Percentiles rank a stretch among this genome's conserved stretches.
Evolutionary conservation across 257 asterid genomes (phyloP).

Genomic region (Solanum bulbocastanum): DNA sequence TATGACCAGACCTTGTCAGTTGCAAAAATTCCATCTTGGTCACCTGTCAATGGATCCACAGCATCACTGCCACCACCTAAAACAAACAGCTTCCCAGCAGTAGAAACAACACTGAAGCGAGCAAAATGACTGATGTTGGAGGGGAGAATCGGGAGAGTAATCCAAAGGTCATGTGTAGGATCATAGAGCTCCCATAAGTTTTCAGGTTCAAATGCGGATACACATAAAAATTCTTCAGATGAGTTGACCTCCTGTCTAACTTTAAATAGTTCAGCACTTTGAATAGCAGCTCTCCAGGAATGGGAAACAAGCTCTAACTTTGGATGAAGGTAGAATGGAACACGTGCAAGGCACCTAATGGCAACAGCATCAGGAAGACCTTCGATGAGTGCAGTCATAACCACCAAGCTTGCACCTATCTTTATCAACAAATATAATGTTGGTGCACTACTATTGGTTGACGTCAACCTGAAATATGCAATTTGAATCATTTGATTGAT

Average conservation of each 20-base stretch:
- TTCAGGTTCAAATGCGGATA: conserved; percentile 87
- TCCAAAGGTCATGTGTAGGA: conserved; percentile 75
- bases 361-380: conserved; percentile 97
- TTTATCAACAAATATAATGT: background rate
- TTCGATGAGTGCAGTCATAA: conserved; percentile 87
- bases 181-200: conserved; percentile 96
- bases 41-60: conserved; percentile 91
- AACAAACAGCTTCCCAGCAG: conserved; percentile 78
- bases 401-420: conserved; percentile 14
- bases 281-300: conserved; percentile 76
- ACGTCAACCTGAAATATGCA: background rate
- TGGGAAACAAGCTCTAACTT: conserved; percentile 69
- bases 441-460: background rate
- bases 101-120: conserved; percentile 79
- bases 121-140: conserved; percentile 81
- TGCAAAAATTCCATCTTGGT: conserved; percentile 93
- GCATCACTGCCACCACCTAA: conserved; percentile 97
- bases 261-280: conserved; percentile 64
- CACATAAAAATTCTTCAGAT: conserved; percentile 72
- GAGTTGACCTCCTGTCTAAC: conserved; percentile 80
- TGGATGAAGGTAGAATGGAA: conserved; percentile 86
- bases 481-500: conserved; percentile 9
- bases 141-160: conserved; percentile 79
- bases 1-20: conserved; percentile 92
- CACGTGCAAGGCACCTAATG: conserved; percentile 86